Base-by-base conservation (phyloP, 768 basidiomycete species). In the Mycena pura region DNA sequence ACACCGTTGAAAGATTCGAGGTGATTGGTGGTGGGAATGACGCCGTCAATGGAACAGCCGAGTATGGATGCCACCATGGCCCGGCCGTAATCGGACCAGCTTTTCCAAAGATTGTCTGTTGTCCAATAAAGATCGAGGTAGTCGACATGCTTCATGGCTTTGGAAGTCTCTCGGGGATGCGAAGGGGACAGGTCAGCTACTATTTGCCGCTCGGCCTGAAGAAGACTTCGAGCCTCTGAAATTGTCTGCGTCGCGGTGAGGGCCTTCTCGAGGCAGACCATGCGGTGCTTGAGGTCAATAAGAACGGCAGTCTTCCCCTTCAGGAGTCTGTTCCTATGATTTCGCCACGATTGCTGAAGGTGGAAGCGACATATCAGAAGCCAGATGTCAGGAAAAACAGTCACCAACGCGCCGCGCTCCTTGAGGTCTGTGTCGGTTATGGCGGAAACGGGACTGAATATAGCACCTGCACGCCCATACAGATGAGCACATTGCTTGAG, bases 291-390 rank as follows among this genome's bases (percentile, higher is more conserved):
- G 1, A 58, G 47, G 27, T 57, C 44, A 3, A 27, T 1, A 3
- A 46, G 13, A 3, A 57, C 9, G 10, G 32, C 7, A 13, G 44
- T n/a, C 15, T 45, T 48, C 24, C 65, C 57, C 38, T 60, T 58
- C 10, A 64, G 29, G 1, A 51, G 34, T 39, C 54, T 50, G 24
- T 72, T 66, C 15, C 57, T 64, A 32, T 57, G 25, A 58, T 79
- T 79, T 17, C 44, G 66, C 76, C 77, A 80, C 31, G 67, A 75
- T 46, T 78, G 76, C 9, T 73, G 67, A n/a, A 75, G 31, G 54
- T 79, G 78, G 53, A 78, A 79, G 39, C 70, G 69, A 68, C 78
- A 80, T 10, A 79, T 60, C 1, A 79, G 64, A 17, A 79, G 73
- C 19, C 62, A 50, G 28, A 77, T 72, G 7, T 31, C n/a, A 1